Conservation (phyloP, 345 rosid species). For the Capsella bursapastoris region DNA sequence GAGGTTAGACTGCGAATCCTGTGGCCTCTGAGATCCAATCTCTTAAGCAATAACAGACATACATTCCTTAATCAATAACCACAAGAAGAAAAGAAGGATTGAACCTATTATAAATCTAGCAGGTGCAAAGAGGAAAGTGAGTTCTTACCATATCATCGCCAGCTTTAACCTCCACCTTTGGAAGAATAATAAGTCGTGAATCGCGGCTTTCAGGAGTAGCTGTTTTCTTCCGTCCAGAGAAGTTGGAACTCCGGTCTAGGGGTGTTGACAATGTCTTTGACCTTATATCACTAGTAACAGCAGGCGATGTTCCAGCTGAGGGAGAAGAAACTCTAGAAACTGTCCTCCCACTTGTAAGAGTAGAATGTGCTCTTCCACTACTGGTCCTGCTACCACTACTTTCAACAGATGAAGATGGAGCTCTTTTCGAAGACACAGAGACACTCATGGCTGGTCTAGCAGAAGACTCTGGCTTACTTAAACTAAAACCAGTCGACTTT, state of each 20-base stretch:
- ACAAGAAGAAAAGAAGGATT: slow-evolving; percentile 11
- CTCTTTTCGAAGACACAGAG: slow-evolving; percentile 63
- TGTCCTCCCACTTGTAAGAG: slow-evolving; percentile 51
- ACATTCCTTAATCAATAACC: slow-evolving; percentile 28
- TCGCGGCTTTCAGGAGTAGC: slow-evolving; percentile 74
- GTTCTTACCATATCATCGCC: slow-evolving; percentile 89
- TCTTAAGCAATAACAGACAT: slow-evolving; percentile 54
- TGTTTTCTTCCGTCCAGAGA: slow-evolving; percentile 67
- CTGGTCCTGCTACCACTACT: slow-evolving; percentile 63
- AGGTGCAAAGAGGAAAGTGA: slow-evolving; percentile 18
- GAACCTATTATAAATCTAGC: slow-evolving; percentile 7
- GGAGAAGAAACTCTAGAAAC: slow-evolving; percentile 70
- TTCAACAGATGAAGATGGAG: slow-evolving; percentile 65
- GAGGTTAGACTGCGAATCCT: slow-evolving; percentile 80
- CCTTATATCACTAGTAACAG: slow-evolving; percentile 73
- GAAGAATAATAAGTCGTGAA: slow-evolving; percentile 84
- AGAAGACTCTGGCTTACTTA: slow-evolving; percentile 56
- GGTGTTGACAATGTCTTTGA: slow-evolving; percentile 65
- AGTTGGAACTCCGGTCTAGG: slow-evolving; percentile 65
- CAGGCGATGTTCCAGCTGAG: slow-evolving; percentile 59
- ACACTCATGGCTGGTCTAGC: slow-evolving; percentile 54
- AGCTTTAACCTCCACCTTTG: slow-evolving; percentile 91
- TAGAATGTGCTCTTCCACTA: slow-evolving; percentile 39
- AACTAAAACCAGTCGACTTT: slow-evolving; percentile 56
- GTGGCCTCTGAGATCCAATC: slow-evolving; percentile 97